These are phyloP conservation scores for Austroboletus rostrupii DNA, from an alignment of 1,284 basidiomycete species.

Conservation along the genomic window DNA sequence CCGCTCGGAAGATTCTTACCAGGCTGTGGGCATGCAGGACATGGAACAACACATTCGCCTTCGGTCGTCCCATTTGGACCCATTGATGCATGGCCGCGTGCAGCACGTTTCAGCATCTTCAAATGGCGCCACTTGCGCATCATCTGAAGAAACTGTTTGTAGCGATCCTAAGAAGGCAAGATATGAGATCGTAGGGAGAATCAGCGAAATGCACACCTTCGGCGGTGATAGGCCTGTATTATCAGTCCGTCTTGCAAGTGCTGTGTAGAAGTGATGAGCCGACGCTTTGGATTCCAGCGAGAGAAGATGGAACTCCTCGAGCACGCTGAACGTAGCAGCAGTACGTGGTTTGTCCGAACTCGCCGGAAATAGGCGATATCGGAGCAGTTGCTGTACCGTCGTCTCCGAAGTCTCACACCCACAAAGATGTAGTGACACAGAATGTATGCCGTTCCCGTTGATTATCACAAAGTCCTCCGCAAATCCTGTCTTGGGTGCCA, in stretches of 20 bases:
- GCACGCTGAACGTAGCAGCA: slow-evolving; percentile 15
- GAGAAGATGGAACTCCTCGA: slow-evolving; percentile 18
- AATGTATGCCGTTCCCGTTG: slow-evolving; percentile 5
- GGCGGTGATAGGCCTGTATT: neutral
- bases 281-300: slow-evolving; percentile 19
- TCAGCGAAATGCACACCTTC: neutral
- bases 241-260: neutral
- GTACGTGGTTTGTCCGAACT: slow-evolving; percentile 17
- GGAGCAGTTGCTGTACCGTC: neutral
- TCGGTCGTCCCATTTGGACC: neutral
- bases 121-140: slow-evolving; percentile 25
- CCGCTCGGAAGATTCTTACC: neutral
- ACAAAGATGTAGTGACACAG: neutral
- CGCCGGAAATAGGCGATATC: slow-evolving; percentile 1
- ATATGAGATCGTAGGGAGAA: neutral
- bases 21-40: neutral
- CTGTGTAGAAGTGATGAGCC: slow-evolving; percentile 15
- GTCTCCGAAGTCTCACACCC: slow-evolving; percentile 5
- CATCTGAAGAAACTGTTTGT: slow-evolving; percentile 22
- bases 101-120: slow-evolving; percentile 14
- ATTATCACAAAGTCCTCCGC: slow-evolving; percentile 4
- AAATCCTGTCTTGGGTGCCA: too few relatives aligned
- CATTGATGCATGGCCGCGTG: neutral
- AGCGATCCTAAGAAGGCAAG: slow-evolving; percentile 18
- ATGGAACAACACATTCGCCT: neutral